These are phyloP conservation scores for Pisolithus thermaeus DNA, from an alignment of 1,284 basidiomycete species.

Conservation along the genomic window DNA sequence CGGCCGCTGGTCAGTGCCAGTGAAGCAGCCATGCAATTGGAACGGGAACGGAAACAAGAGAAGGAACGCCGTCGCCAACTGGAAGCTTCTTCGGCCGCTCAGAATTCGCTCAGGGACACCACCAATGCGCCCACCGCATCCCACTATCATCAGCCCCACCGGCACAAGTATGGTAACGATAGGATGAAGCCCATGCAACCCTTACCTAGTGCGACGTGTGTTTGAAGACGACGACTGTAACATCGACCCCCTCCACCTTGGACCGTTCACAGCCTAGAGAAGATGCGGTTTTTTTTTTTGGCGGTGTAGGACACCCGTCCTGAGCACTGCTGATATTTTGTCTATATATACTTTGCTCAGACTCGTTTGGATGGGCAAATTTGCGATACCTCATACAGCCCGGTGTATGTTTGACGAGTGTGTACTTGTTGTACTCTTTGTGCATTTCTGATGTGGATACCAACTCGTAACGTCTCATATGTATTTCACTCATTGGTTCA, in stretches of 20 bases:
- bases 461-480: conserved; percentile 14
- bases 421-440: conserved; percentile 9
- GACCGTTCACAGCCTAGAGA: background rate
- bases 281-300: too few relatives aligned
- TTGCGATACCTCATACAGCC: background rate
- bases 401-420: background rate
- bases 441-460: conserved; percentile 7
- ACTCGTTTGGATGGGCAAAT: background rate
- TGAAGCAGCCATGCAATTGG: conserved; percentile 29
- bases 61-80: conserved; percentile 23
- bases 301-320: too few relatives aligned
- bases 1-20: conserved; percentile 29
- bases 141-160: conserved; percentile 12
- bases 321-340: too few relatives aligned
- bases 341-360: background rate
- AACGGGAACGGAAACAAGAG: conserved; percentile 22
- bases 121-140: conserved; percentile 17
- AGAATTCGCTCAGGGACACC: conserved; percentile 24
- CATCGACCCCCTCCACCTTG: too few relatives aligned
- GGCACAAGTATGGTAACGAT: conserved; percentile 11
- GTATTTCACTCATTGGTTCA: conserved; percentile 7
- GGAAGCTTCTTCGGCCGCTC: conserved; percentile 10
- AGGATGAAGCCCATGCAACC: conserved; percentile 14
- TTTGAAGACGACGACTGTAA: conserved; percentile 6
- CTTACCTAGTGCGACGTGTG: conserved; percentile 14